These are phyloP conservation scores for Drechslerella dactyloides DNA, from an alignment of 2,329 filamentous ascomycete genomes.

Conservation along the genomic window DNA sequence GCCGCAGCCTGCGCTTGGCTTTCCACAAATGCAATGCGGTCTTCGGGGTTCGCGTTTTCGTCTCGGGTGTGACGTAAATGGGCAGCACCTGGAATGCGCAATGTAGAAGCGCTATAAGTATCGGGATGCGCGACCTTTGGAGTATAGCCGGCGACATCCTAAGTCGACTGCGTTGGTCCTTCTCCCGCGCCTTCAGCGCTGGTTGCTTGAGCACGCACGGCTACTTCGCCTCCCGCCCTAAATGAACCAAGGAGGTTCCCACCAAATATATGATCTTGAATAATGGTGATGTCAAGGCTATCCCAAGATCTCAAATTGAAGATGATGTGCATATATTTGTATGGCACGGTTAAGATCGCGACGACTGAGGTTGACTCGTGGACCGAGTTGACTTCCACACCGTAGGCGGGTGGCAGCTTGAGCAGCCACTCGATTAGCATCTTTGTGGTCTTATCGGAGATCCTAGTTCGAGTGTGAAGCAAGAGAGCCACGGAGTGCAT, in stretches of 20 bases:
- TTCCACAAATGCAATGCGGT: not conserved
- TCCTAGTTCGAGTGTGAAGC: no score
- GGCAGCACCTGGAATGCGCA: not conserved
- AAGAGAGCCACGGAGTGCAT: no score
- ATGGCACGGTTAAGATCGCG: not conserved
- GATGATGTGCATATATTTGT: conserved; percentile 2
- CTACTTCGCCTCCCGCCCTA: not conserved
- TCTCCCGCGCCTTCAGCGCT: not conserved
- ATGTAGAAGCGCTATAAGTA: not conserved
- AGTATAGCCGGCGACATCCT: not conserved
- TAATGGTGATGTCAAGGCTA: not conserved
- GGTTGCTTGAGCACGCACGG: not conserved
- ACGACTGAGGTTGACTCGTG: not conserved
- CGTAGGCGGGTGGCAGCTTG: no score
- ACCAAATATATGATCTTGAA: conserved; percentile 6
- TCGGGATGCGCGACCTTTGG: not conserved
- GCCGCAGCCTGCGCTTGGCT: not conserved
- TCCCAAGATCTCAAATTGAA: not conserved
- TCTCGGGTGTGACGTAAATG: not conserved
- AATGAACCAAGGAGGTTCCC: conserved; percentile 2
- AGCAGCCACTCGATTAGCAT: no score
- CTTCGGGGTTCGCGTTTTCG: not conserved
- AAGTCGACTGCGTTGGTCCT: not conserved
- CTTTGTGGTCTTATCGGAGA: no score
- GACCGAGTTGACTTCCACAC: no score